Conservation (phyloP, 306 rosid genomes). For the Cicer yamashitae region DNA sequence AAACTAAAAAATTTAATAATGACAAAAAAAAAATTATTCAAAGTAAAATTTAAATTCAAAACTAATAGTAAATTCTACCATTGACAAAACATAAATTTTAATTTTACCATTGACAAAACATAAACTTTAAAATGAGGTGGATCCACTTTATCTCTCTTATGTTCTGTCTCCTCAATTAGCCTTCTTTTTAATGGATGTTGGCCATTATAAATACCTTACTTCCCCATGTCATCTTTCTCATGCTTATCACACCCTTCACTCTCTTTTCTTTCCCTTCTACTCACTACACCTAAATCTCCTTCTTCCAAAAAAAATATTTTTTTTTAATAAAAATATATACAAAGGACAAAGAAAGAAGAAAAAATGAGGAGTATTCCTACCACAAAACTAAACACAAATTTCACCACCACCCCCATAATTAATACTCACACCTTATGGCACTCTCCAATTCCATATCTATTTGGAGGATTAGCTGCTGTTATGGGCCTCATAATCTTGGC, state of each 20-base stretch:
- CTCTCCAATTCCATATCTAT: conserved; percentile 83
- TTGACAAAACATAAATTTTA: no score
- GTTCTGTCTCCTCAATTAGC: not conserved
- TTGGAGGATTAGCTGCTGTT: conserved; percentile 74
- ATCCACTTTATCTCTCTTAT: not conserved
- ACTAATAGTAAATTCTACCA: no score
- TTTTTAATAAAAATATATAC: not conserved
- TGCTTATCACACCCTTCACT: conserved; percentile 43
- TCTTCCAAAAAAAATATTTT: not conserved
- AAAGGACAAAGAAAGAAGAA: not conserved
- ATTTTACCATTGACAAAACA: no score
- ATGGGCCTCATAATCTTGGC: conserved; percentile 67
- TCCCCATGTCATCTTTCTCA: conserved; percentile 26
- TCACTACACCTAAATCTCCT: not conserved
- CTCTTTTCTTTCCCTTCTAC: not conserved
- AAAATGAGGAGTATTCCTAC: conserved; percentile 55
- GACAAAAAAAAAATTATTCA: no score
- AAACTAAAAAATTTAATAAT: no score
- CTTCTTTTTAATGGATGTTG: conserved; percentile 17
- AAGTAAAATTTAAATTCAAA: no score
- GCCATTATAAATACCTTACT: conserved; percentile 52
- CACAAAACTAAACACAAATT: conserved; percentile 16
- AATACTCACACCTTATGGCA: conserved; percentile 61
- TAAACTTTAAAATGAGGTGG: not conserved
- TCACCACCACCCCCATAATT: not conserved